These are phyloP conservation scores for Hypoxylon sp. DNA, from an alignment of 2,329 filamentous ascomycete genomes.

Conservation along the genomic window DNA sequence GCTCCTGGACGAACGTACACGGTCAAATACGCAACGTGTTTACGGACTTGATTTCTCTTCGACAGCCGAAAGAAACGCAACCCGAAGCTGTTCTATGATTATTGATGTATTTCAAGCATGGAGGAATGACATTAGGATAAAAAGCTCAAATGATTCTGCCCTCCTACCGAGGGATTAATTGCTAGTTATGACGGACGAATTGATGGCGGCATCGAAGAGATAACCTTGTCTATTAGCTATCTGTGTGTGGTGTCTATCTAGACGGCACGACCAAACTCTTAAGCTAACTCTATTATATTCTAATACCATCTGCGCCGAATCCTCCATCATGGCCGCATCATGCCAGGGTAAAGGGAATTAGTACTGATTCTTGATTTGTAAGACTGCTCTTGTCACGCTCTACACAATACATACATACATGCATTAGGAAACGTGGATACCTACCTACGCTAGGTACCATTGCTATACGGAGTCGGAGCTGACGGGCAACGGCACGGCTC, in stretches of 20 bases:
- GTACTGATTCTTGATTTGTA: constrained; percentile 35
- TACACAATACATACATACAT: constrained; percentile 1
- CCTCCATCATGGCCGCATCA: constrained; percentile 20
- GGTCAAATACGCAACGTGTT: constrained; percentile 17
- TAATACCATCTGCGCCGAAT: constrained; percentile 1
- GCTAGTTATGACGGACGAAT: constrained; percentile 32
- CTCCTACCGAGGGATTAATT: constrained; percentile 24
- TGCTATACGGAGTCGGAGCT: constrained; percentile 18
- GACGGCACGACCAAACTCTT: constrained; percentile 2
- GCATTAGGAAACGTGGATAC: constrained; percentile 1
- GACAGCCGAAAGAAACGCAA: constrained; percentile 29
- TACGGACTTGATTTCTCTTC: constrained; percentile 20
- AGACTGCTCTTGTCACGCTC: not conserved
- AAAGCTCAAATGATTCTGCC: constrained; percentile 12
- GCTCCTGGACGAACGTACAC: constrained; percentile 14
- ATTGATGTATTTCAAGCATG: constrained; percentile 28
- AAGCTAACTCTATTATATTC: not conserved
- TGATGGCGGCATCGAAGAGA: constrained; percentile 23
- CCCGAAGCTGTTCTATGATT: constrained; percentile 23
- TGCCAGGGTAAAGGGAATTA: constrained; percentile 5
- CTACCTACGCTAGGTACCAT: not conserved
- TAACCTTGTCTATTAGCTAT: constrained; percentile 1
- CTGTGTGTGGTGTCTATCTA: constrained; percentile 1
- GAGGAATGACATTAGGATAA: constrained; percentile 25
- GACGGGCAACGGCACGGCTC: constrained; percentile 33